phyloP scores from a whole-genome alignment of 495 filamentous ascomycete species.

The Penicillium roqueforti region DNA sequence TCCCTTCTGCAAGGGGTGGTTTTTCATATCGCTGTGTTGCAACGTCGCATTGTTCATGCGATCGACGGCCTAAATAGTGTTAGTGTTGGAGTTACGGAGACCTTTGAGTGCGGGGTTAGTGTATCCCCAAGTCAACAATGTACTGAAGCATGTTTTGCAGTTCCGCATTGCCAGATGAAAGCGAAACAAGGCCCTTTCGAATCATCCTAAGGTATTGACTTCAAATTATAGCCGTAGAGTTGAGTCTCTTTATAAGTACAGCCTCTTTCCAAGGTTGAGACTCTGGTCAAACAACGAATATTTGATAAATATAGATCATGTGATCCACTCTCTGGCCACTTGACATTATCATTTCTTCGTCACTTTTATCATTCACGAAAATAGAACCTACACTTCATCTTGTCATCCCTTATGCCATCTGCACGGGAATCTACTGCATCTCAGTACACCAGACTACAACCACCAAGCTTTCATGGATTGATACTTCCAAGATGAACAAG shows the following conservation, averaged over 20 bases:
- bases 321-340: neutral
- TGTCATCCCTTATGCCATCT: neutral
- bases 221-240: too few species aligned
- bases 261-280: too few species aligned
- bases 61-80: constrained; percentile 1
- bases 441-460: too few species aligned
- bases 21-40: neutral
- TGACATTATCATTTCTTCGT: neutral
- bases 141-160: neutral
- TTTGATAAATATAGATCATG: too few species aligned
- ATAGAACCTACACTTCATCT: neutral
- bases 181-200: neutral
- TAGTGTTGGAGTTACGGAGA: constrained; percentile 1
- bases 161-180: neutral
- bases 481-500: too few species aligned
- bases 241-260: too few species aligned
- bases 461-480: too few species aligned
- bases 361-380: neutral
- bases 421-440: too few species aligned
- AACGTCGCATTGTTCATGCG: constrained; percentile 9
- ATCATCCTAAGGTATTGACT: neutral
- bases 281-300: too few species aligned
- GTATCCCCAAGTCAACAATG: neutral
- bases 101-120: constrained; percentile 3
- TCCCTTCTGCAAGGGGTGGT: neutral